A percentile compares a stretch with the other conserved stretches of the same genome.
These are phyloP conservation scores for Arthroderma uncinatum DNA, from an alignment of 2,329 filamentous ascomycete genomes.

Conservation along the genomic window DNA sequence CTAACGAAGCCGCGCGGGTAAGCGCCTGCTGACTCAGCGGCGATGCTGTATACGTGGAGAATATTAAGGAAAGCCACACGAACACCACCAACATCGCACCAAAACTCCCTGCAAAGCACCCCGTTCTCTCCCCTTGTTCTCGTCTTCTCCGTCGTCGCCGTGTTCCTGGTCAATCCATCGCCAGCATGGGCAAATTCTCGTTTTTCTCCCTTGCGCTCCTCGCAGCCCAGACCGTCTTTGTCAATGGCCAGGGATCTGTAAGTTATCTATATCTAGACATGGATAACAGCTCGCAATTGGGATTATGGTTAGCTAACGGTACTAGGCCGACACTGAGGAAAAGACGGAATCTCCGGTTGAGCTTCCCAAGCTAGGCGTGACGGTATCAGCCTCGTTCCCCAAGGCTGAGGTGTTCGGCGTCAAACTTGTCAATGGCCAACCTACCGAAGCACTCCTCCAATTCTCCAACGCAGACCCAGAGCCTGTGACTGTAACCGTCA, in stretches of 20 bases:
- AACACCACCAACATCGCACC: not conserved
- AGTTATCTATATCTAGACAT: slow-evolving; percentile 26
- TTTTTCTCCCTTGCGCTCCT: slow-evolving; percentile 60
- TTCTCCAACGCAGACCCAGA: slow-evolving; percentile 72
- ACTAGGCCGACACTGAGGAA: slow-evolving; percentile 45
- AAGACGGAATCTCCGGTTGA: slow-evolving; percentile 53
- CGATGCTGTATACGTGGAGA: slow-evolving; percentile 11
- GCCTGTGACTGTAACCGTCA: slow-evolving; percentile 62
- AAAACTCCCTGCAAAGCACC: not conserved
- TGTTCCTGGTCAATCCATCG: slow-evolving; percentile 6
- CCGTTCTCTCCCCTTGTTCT: slow-evolving; percentile 6
- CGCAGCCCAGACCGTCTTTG: slow-evolving; percentile 56
- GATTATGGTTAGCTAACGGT: slow-evolving; percentile 19
- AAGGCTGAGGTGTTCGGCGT: slow-evolving; percentile 76
- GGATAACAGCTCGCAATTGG: slow-evolving; percentile 2
- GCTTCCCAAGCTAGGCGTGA: slow-evolving; percentile 48
- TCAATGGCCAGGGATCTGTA: slow-evolving; percentile 52
- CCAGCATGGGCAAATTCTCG: slow-evolving; percentile 61
- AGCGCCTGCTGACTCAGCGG: slow-evolving; percentile 9
- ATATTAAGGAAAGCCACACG: not conserved
- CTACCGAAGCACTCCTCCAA: slow-evolving; percentile 70
- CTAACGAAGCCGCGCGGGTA: not conserved
- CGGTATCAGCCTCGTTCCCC: slow-evolving; percentile 49
- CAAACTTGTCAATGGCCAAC: slow-evolving; percentile 85
- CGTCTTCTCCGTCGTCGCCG: slow-evolving; percentile 6